Evolutionary conservation across 345 rosid genomes (phyloP).

Genomic region (Melastoma malabathricum): DNA sequence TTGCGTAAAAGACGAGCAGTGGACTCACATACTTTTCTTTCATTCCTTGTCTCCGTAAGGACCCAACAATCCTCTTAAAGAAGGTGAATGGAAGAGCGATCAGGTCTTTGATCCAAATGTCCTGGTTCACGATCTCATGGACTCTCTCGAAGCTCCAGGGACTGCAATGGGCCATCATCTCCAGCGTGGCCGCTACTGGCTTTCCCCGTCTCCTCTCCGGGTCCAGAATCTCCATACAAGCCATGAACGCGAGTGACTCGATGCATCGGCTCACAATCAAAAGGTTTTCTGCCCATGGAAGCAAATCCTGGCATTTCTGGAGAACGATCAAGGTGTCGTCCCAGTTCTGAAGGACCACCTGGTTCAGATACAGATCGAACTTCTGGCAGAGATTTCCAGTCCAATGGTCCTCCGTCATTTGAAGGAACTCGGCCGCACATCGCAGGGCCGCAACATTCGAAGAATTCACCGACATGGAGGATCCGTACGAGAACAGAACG

Average conservation of each 20-base stretch:
- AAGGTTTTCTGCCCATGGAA: conserved; percentile 50
- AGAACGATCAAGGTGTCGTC: conserved; percentile 63
- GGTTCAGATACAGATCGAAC: conserved; percentile 64
- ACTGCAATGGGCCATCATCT: conserved; percentile 23
- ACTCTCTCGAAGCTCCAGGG: conserved; percentile 42
- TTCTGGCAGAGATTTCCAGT: conserved; percentile 53
- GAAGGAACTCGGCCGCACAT: conserved; percentile 69
- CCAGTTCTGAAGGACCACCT: conserved; percentile 70
- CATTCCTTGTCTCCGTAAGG: conserved; percentile 79
- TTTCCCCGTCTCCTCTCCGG: conserved; percentile 54
- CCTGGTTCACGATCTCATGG: conserved; percentile 31
- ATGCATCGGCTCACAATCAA: conserved; percentile 70
- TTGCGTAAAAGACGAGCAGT: conserved; percentile 44
- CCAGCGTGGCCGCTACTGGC: conserved; percentile 35
- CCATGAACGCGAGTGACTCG: conserved; percentile 68
- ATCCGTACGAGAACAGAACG: conserved; percentile 49
- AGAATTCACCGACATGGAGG: conserved; percentile 50
- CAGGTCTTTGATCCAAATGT: conserved; percentile 68
- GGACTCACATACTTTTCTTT: conserved; percentile 63
- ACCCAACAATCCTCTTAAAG: conserved; percentile 57
- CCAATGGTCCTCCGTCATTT: conserved; percentile 53
- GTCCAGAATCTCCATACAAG: conserved; percentile 87
- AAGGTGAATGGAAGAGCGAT: conserved; percentile 50
- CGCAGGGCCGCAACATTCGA: conserved; percentile 54
- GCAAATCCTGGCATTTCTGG: conserved; percentile 38